Evolutionary conservation across 2,329 filamentous ascomycete genomes (phyloP).

Genomic region (Colletotrichum spinosum): DNA sequence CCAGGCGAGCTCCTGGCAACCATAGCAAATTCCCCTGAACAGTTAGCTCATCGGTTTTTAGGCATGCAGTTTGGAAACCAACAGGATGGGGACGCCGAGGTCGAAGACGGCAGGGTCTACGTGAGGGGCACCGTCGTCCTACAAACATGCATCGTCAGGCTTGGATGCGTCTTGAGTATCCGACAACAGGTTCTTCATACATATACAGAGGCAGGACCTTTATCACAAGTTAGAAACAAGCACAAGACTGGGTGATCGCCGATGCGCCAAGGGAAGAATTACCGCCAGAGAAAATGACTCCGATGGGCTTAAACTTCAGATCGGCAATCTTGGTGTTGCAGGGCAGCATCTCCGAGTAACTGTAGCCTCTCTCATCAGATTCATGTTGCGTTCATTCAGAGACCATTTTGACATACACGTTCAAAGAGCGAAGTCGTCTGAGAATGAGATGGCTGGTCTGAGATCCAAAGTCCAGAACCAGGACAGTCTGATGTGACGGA

Average conservation of each 20-base stretch:
- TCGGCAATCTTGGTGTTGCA: conserved; percentile 86
- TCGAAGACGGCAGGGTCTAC: conserved; percentile 87
- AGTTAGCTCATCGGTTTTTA: too few species aligned
- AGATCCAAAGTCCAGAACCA: conserved; percentile 75
- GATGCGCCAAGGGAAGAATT: conserved; percentile 58
- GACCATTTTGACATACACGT: conserved; percentile 77
- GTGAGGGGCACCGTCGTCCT: conserved; percentile 50
- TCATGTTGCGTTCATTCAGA: conserved; percentile 87
- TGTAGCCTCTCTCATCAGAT: conserved; percentile 75
- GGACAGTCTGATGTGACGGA: conserved; percentile 65
- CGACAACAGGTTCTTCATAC: conserved; percentile 74
- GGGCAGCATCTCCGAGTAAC: conserved; percentile 78
- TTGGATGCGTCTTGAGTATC: conserved; percentile 13
- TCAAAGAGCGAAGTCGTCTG: conserved; percentile 79
- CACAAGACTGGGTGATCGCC: conserved; percentile 5
- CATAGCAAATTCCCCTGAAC: conserved; percentile 59
- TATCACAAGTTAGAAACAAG: conserved; percentile 6
- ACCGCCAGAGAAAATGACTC: conserved; percentile 72
- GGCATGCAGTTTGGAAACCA: neutral
- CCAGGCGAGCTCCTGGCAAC: conserved; percentile 70
- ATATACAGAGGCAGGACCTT: conserved; percentile 78
- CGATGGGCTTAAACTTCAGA: conserved; percentile 82
- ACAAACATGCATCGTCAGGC: conserved; percentile 26
- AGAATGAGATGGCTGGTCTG: conserved; percentile 56
- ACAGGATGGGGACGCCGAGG: conserved; percentile 70